phyloP scores from a whole-genome alignment of 2,329 filamentous ascomycete genomes.

The Stagonosporopsis vannaccii region DNA sequence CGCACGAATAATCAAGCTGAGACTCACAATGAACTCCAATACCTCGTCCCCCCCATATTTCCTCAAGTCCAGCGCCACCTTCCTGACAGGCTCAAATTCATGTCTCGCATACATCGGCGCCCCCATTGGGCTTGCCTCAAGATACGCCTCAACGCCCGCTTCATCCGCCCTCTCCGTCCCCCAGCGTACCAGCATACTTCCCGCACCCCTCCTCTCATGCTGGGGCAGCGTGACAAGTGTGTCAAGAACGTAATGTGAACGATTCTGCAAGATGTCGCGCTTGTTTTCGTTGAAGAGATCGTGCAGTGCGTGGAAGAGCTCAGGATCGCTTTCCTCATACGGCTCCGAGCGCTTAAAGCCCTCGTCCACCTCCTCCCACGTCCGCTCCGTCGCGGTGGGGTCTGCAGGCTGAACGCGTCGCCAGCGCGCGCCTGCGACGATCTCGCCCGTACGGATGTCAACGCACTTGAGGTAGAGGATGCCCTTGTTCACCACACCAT shows the following conservation, averaged over 20 bases:
- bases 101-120: conserved; percentile 43
- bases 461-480: conserved; percentile 41
- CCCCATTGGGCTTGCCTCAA: conserved; percentile 46
- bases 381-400: conserved; percentile 25
- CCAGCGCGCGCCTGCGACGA: conserved; percentile 44
- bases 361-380: conserved; percentile 40
- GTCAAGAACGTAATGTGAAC: conserved; percentile 39
- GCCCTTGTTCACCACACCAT: conserved; percentile 35
- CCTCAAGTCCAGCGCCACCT: conserved; percentile 41
- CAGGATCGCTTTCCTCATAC: conserved; percentile 40
- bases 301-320: conserved; percentile 30
- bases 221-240: conserved; percentile 41
- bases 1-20: not conserved
- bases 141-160: conserved; percentile 38
- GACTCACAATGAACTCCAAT: conserved; percentile 41
- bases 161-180: conserved; percentile 43
- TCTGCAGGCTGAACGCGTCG: conserved; percentile 30
- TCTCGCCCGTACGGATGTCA: conserved; percentile 33
- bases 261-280: conserved; percentile 30
- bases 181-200: conserved; percentile 42
- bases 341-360: conserved; percentile 29
- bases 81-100: conserved; percentile 39
- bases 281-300: conserved; percentile 35
- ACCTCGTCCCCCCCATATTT: conserved; percentile 37
- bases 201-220: conserved; percentile 44